These are phyloP conservation scores for Talaromyces sp. DNA, from an alignment of 2,329 filamentous ascomycete genomes.

Conservation along the genomic window DNA sequence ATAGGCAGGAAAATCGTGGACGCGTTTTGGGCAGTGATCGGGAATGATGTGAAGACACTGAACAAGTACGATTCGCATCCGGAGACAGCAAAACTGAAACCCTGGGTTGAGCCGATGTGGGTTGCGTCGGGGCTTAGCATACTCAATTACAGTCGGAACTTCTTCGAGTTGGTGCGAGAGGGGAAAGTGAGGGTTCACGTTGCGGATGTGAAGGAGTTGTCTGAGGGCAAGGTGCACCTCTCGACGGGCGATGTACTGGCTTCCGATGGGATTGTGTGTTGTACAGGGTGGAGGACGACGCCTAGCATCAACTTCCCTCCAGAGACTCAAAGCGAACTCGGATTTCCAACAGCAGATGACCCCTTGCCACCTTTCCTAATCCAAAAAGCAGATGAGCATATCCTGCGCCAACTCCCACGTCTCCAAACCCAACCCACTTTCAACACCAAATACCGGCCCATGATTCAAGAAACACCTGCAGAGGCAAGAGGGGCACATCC, in stretches of 20 bases:
- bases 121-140: conserved; percentile 57
- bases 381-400: conserved; percentile 21
- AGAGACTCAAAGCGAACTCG: neutral
- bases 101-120: conserved; percentile 50
- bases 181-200: conserved; percentile 56
- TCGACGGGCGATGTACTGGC: conserved; percentile 43
- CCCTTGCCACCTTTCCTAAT: conserved; percentile 6
- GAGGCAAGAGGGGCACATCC: conserved; percentile 31
- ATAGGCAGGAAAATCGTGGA: conserved; percentile 49
- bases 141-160: conserved; percentile 57
- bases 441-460: neutral
- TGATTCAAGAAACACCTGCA: neutral
- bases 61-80: conserved; percentile 47
- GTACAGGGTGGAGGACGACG: conserved; percentile 56
- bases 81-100: conserved; percentile 46
- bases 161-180: conserved; percentile 55
- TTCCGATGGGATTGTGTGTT: conserved; percentile 52
- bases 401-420: conserved; percentile 6
- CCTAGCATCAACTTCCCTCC: conserved; percentile 48
- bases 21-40: conserved; percentile 54
- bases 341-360: conserved; percentile 11
- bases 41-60: conserved; percentile 47
- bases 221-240: conserved; percentile 47
- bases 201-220: conserved; percentile 52
- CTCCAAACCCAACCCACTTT: conserved; percentile 17